Base-by-base conservation (phyloP, 495 filamentous ascomycete species). In the Aspergillus heteromorphus region DNA sequence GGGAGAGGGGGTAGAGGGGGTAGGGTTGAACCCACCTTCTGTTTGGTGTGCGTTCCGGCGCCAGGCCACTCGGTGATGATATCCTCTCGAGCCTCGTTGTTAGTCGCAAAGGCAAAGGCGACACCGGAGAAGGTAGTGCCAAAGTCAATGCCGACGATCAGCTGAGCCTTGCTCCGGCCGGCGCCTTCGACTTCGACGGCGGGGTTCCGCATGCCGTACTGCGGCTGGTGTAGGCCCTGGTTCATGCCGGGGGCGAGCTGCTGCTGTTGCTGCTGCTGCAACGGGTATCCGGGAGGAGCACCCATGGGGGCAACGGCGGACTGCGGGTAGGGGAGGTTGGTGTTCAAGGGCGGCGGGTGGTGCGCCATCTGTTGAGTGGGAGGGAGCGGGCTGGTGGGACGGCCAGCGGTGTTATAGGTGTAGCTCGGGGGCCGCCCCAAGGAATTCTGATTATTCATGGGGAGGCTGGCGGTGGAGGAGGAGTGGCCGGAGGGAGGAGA, bases 61-160 rank as follows among this genome's bases (percentile, higher is more conserved):
- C 86, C 87, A 6, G 87, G 87, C 86, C 86, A 89, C 67, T 89
- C 86, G 2, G 86, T 87, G 58, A 89, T 88, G 57, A 89, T 88
- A 65, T 88, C 87, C 67, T 89, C 87, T 53, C 86, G 81, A 11
- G 83, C 83, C 61, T 90, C 87, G 50, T 81, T 87, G 63, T 89
- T 87, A 40, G 86, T 88, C 54, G 85, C 86, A 68, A 90, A 89
- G 13, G 87, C 87, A 64, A 87, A 90, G 38, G 87, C 87, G 55
- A 90, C 87, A 60, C 87, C 87, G 5, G 86, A 88, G 62, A 90
- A 90, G 10, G 87, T 90, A 2, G 87, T 90, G 43, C 87, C 87
- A 55, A 87, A 87, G 58, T 87, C 84, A 65, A 87, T 87, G 59
- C 84, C 84, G 11, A 87, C 84, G 62, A 87, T 87, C 52, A 87